Evolutionary conservation across 2,329 filamentous ascomycete genomes (phyloP).

Genomic region (Calycina herbarum): DNA sequence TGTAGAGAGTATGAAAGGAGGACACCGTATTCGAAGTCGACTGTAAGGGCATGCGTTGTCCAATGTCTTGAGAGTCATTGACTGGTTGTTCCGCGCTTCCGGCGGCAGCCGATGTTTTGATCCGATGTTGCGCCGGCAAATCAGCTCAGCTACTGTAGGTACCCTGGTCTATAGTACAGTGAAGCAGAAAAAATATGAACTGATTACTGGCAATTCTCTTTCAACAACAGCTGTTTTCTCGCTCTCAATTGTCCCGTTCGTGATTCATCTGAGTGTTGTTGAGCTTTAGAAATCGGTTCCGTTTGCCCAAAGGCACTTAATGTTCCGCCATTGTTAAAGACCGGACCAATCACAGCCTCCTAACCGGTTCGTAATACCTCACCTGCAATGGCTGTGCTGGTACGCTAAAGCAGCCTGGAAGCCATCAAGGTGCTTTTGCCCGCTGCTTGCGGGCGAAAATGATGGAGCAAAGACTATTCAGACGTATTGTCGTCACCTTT

Average conservation of each 20-base stretch:
- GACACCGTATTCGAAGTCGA: no score
- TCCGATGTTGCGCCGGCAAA: no score
- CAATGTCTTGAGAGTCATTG: no score
- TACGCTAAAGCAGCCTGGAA: background rate
- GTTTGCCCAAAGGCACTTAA: background rate
- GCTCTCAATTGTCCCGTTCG: background rate
- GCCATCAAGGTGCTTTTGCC: slow-evolving; percentile 6
- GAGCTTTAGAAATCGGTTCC: background rate
- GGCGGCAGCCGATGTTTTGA: no score
- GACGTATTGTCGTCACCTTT: background rate
- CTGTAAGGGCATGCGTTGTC: no score
- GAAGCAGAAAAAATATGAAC: no score
- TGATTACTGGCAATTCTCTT: no score
- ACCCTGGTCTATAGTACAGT: no score
- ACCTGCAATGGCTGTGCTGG: background rate
- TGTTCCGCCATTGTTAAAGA: background rate
- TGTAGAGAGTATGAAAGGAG: no score
- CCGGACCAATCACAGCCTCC: background rate
- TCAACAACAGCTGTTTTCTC: no score
- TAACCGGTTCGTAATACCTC: background rate
- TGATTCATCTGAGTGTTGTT: background rate
- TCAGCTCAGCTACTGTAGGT: no score
- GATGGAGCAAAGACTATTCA: background rate
- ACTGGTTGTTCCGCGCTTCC: no score
- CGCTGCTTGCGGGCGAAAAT: background rate